A percentile compares a stretch with the other conserved stretches of the same genome.
Evolutionary conservation across 495 filamentous ascomycete species (phyloP).

Genomic region (Trichoderma gamsii): DNA sequence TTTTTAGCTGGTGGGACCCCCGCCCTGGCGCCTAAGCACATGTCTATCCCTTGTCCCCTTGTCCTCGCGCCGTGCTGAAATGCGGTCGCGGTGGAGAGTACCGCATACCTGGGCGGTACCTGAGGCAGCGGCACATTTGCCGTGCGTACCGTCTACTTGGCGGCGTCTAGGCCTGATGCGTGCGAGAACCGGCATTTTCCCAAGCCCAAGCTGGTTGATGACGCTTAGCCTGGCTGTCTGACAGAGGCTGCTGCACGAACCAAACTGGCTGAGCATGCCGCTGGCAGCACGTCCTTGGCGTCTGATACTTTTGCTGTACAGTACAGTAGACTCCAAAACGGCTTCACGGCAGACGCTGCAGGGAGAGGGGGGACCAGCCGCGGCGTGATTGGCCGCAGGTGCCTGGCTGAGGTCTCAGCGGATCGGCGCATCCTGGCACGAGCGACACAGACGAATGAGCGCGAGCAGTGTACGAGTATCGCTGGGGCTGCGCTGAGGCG

Average conservation of each 20-base stretch:
- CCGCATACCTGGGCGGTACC: neutral
- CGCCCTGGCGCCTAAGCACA: neutral
- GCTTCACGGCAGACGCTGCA: slow-evolving; percentile 3
- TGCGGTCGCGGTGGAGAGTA: neutral
- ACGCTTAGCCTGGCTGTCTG: neutral
- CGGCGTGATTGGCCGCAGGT: neutral
- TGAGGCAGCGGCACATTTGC: neutral
- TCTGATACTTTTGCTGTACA: no score
- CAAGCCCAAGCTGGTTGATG: no score
- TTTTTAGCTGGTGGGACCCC: slow-evolving; percentile 8
- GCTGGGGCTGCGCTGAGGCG: no score
- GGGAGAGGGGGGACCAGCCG: neutral
- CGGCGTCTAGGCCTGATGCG: no score
- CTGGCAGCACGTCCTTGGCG: no score
- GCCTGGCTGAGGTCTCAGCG: neutral
- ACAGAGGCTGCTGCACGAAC: neutral
- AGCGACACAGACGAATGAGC: neutral
- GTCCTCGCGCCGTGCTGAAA: neutral
- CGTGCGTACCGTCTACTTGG: no score
- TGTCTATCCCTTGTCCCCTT: neutral
- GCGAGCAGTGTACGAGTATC: neutral
- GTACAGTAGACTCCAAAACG: no score
- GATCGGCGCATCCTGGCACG: neutral
- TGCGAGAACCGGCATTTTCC: no score
- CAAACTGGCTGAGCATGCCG: no score